Base-by-base conservation (phyloP, 495 filamentous ascomycete species). In the Aspergillus carlsbadensis region DNA sequence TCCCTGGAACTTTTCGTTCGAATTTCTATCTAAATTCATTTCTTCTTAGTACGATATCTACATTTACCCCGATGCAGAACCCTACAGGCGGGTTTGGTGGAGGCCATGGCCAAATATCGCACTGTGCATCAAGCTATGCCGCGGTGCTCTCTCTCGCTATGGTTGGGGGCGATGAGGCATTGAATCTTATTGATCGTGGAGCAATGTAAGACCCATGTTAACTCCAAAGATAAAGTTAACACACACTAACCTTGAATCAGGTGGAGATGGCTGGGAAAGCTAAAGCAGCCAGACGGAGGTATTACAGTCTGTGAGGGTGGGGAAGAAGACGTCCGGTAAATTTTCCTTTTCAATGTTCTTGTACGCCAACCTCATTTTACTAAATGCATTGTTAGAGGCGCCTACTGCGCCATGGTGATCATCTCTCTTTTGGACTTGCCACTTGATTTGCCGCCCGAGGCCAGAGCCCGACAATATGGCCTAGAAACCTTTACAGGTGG, bases 271-370 rank as follows among this genome's bases (percentile, higher is more conserved):
- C 78, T 98, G 11, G 88, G 89, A 56, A 71, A 71, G 20, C 76
- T 98, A 52, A 98, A 97, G 78, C 87, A 94, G 63, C 69, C 77
- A 6, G 84, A 90, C 67, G 95, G 94, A 34, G 89, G 88, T 2
- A 97, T 98, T 64, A 80, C 83, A 45, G 83, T 98, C 63, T 84
- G 83, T 47, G 72, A 86, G 29, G 87, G 87, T 44, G 94, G 92
- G 29, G 94, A 98, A 76, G 86, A 89, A 69, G 94, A 98, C 71
- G 89, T 97, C 53, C 85, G 92, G 85, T 89, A 83, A 65, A 77
- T 64, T 18, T 36, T 24, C 34, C 44, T 39, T 29, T 56, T 37
- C 37, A 20, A 43, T 35, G 33, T 31, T 41, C 37, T 39, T 35
- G 41, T 51, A 8, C 43, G 34, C 17, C n/a, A 21, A 50, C 2